Base-by-base conservation (phyloP, 2,329 filamentous ascomycete species). In the Fulvia fulva region DNA sequence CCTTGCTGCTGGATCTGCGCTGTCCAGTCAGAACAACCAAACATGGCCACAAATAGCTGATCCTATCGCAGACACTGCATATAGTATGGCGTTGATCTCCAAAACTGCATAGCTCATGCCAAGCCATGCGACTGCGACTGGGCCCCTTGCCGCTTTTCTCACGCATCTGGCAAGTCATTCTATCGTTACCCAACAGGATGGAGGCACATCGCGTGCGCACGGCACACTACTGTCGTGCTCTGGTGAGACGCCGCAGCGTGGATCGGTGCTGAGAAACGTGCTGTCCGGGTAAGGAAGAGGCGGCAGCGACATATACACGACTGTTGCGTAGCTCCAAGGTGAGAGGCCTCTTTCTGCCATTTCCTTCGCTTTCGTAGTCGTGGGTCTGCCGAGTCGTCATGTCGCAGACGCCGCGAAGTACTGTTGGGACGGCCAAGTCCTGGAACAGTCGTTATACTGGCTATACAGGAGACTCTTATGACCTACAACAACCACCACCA, bases 361-460 rank as follows among this genome's bases (percentile, higher is more conserved):
- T 44, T 51, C 53, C 41, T 37, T 57, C 57, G 55, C 56, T 59
- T 59, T 51, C 51, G n/a, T n/a, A n/a, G n/a, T n/a, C n/a, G n/a
- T n/a, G n/a, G n/a, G n/a, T n/a, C 56, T 23, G 26, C 44, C 22
- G 49, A 32, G 22, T 51, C 43, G 37, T 53, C 55, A 70, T 70
- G 68, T 60, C 67, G 28, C 63, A 68, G 55, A 71, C 68, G 28
- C 68, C 68, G 26, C 56, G 65, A 43, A 68, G 66, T 56, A 69
- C 68, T 56, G 63, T 69, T 26, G 68, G 68, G 30, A 71, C 68
- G 44, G 67, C 68, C 53, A 70, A 68, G 64, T 70, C 68, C 47
- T 71, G 68, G 68, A 70, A 69, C 60, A 68, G 54, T 65, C 65
- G 56, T 63, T 66, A 63, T 51, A 55, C 56, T 21, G 50, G 62